Conservation (phyloP, 2,329 filamentous ascomycete species). For the Cladorrhinum sp. region DNA sequence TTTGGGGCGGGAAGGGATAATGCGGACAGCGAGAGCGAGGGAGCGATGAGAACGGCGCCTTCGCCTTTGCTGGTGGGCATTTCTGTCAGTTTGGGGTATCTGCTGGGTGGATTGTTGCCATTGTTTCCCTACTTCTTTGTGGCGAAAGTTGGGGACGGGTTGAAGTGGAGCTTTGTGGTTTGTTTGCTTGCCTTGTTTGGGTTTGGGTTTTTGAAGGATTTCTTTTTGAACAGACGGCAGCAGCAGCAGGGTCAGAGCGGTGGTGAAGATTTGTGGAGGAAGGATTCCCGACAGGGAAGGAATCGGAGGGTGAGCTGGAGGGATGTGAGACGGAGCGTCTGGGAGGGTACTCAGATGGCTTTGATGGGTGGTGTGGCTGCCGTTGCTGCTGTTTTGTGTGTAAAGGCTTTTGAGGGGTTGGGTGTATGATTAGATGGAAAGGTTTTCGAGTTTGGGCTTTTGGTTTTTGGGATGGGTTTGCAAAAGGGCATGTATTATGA, state of each 20-base stretch:
- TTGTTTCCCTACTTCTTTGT: constrained; percentile 34
- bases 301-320: background rate
- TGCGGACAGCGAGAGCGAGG: background rate
- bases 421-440: background rate
- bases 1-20: no score
- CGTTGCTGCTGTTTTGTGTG: constrained; percentile 32
- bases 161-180: constrained; percentile 34
- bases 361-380: constrained; percentile 32
- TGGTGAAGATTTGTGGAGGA: background rate
- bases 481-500: background rate
- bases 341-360: constrained; percentile 34
- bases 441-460: background rate
- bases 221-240: constrained; percentile 9
- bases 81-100: constrained; percentile 32
- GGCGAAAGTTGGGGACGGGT: constrained; percentile 27
- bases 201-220: constrained; percentile 33
- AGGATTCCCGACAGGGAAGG: background rate
- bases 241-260: no score
- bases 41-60: background rate
- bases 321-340: constrained; percentile 16
- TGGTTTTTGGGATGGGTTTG: background rate
- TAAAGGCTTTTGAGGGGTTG: constrained; percentile 13
- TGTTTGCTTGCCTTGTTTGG: constrained; percentile 32
- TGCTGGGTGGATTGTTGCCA: constrained; percentile 32
- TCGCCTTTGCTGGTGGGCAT: constrained; percentile 18